phyloP scores from a whole-genome alignment of 2,329 filamentous ascomycete species.

The Apiospora arundinis region DNA sequence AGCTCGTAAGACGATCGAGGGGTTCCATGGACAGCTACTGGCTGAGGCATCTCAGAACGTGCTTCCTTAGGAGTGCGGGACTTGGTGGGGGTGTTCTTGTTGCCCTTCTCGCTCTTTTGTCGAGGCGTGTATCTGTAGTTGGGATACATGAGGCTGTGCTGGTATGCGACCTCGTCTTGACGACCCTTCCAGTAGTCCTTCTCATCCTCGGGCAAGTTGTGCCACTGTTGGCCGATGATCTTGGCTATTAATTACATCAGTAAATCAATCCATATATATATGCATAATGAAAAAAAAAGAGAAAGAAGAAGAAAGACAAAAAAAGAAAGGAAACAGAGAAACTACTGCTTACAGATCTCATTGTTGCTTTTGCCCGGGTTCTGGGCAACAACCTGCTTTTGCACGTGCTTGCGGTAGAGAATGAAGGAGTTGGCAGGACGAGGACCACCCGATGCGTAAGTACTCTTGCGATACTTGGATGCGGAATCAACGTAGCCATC shows the following conservation, averaged over 20 bases:
- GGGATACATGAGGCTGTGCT: slow-evolving; percentile 4
- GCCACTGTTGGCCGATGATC: slow-evolving; percentile 15
- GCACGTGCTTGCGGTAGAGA: slow-evolving; percentile 12
- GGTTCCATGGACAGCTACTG: not conserved
- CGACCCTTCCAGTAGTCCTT: slow-evolving; percentile 29
- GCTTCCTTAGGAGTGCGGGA: not conserved
- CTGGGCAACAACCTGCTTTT: not conserved
- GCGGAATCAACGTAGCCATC: not conserved
- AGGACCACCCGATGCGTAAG: not conserved
- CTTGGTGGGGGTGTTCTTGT: not conserved
- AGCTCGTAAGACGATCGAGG: not conserved
- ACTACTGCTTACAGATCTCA: slow-evolving; percentile 2
- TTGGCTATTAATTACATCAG: not conserved
- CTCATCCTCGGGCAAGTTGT: slow-evolving; percentile 21
- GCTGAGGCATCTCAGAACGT: not conserved
- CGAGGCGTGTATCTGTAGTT: slow-evolving; percentile 18
- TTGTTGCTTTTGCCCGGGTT: slow-evolving; percentile 10
- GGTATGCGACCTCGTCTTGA: not conserved
- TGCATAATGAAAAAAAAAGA: not conserved
- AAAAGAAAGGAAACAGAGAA: no score
- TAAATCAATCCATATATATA: not conserved
- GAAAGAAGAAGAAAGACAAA: no score
- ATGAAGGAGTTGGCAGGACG: slow-evolving; percentile 15
- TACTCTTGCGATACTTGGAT: slow-evolving; percentile 9
- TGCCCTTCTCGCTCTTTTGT: not conserved